Evolutionary conservation across 768 basidiomycete species (phyloP), one percentile per base, ranked within the genome.

Genomic region (Termitomyces sp.): DNA sequence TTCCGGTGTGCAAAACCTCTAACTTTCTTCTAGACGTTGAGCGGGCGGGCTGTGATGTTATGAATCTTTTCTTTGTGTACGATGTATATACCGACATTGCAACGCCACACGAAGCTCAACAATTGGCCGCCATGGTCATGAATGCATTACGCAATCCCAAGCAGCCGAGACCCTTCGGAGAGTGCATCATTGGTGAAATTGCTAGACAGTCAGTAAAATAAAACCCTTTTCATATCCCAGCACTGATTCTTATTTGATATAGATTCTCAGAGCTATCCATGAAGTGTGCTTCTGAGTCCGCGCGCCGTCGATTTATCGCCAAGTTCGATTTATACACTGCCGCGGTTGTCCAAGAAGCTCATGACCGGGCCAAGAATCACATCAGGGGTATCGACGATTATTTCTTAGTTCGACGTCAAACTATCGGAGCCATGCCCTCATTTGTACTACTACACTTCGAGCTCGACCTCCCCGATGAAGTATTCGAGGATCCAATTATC

Each of bases 41-140:
- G 23, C 71, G 78, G 14, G 69, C 73, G 13, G 74, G 70, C 7
- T 80, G 81, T 55, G 82, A 83, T 58, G 66, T 83, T 51, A 82
- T 84, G 79, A 75, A 79, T 41, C 61, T 82, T 18, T 40, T 40
- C 16, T 50, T 35, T 6, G 58, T 82, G 47, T 72, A 78, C 63
- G 83, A 85, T 63, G 79, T 82, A 63, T 75, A 78, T 60, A 77
- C 80, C 6, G 83, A 85, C 66, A 68, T 74, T 16, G 70, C 70
- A 0, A 61, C 70, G 30, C 70, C 64, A 0, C 36, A 65, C 0
- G 72, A 63, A 5, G 79, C 73, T 9, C 70, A 68, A 2, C 35
- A 64, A 4, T 64, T 71, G 32, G 75, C 70, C 0, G 64, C 72
- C 16, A 66, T 75, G 7, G 70, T 77, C 18, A 74, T 78, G 61